These are phyloP conservation scores for Diutina pseudorugosa DNA, from an alignment of 1,139 yeast genomes.

Conservation along the genomic window DNA sequence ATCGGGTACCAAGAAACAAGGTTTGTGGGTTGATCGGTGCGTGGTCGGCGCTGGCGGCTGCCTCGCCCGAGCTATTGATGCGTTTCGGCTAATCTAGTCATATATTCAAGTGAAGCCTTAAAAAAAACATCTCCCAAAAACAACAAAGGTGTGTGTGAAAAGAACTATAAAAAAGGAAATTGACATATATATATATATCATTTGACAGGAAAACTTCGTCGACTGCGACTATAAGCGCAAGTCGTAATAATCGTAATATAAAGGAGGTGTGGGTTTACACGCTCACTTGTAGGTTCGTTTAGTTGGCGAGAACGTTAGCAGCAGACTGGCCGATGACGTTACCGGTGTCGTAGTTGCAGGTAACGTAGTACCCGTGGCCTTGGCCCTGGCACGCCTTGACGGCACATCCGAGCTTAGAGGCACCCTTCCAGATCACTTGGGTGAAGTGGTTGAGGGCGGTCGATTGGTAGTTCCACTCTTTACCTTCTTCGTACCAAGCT, in stretches of 20 bases:
- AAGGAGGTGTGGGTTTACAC: neutral
- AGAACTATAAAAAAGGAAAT: neutral
- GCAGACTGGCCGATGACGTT: constrained; percentile 28
- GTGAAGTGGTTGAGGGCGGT: constrained; percentile 13
- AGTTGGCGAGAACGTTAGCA: constrained; percentile 13
- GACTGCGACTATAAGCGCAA: neutral
- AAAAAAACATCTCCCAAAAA: neutral
- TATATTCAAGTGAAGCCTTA: neutral
- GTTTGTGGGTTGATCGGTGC: neutral
- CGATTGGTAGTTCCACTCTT: constrained; percentile 36
- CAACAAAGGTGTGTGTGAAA: too few relatives aligned
- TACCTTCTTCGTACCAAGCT: constrained; percentile 78
- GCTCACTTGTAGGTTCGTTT: too few relatives aligned
- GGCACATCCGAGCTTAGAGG: constrained; percentile 4
- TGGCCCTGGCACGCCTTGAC: constrained; percentile 29
- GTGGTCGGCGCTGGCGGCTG: neutral
- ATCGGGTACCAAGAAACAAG: too few relatives aligned
- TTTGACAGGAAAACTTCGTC: neutral
- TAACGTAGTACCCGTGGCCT: constrained; percentile 36
- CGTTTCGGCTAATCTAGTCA: neutral
- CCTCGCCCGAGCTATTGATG: neutral
- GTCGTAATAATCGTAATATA: neutral
- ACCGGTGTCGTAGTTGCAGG: constrained; percentile 44
- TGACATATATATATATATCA: too few relatives aligned
- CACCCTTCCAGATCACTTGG: constrained; percentile 4